Evolutionary conservation across 805 yeast genomes (phyloP), one percentile per base, ranked within the genome.

Genomic region (Cyberlindnera euphorbiiphila): DNA sequence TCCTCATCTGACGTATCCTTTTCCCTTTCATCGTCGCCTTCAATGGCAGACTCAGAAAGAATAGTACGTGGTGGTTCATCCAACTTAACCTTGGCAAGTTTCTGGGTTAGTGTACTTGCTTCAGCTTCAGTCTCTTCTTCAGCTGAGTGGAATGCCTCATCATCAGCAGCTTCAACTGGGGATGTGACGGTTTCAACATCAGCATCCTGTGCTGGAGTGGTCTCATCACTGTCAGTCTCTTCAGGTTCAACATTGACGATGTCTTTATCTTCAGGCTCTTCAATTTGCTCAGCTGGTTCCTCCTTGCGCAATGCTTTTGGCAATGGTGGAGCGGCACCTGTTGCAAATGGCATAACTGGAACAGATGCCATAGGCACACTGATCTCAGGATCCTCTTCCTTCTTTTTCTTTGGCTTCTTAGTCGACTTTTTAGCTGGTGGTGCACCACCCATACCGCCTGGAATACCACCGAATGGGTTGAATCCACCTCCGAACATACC

Each of bases 301-400:
- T 36, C 43, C 13, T 40, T 46, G 28, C 42, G 45, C 19, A 52
- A 27, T 3, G 45, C 46, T 12, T 32, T 34, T 14, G 59, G 59
- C 3, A 53, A 28, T 19, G 49, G 47, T 21, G 56, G 47, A 42
- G 54, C 39, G 41, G 57, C 15, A 34, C 56, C 57, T 9, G 38
- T 16, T 9, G 72, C 71, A 55, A 71, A 65, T 14, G 83, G 80
- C 54, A 76, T 54, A n/a, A 74, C 64, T 4, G 82, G 78, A 39
- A 75, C 59, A 0, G 78, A 70, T 16, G 56, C 56, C 7, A 68
- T 60, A 1, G 50, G 30, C 5, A 53, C 50, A 6, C 52, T 25
- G n/a, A 36, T 31, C 19, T 48, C 49, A n/a, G 48, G 44, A 3
- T 32, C 42, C 10, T 37, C 43, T n/a, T 48, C 54, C 14, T 37